These are phyloP conservation scores for Paraphaeosphaeria minitans DNA, from an alignment of 2,329 filamentous ascomycete genomes.

Conservation along the genomic window DNA sequence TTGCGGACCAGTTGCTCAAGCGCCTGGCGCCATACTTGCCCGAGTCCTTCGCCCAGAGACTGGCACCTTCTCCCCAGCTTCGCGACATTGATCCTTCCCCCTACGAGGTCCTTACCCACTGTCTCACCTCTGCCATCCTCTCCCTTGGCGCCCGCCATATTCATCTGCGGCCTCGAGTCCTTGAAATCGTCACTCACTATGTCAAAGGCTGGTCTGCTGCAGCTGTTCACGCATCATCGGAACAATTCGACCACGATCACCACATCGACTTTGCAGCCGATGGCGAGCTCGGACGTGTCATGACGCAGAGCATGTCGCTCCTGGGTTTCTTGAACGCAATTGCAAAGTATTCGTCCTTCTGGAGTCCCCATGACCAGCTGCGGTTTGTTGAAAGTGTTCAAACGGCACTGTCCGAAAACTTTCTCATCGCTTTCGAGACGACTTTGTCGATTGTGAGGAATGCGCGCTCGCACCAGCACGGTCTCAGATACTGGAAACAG, in stretches of 20 bases:
- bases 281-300: slow-evolving; percentile 64
- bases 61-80: slow-evolving; percentile 81
- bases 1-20: slow-evolving; percentile 76
- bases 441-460: slow-evolving; percentile 90
- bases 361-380: slow-evolving; percentile 75
- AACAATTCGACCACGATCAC: slow-evolving; percentile 61
- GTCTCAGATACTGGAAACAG: slow-evolving; percentile 83
- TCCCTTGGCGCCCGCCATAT: slow-evolving; percentile 75
- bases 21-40: slow-evolving; percentile 85
- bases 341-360: slow-evolving; percentile 78
- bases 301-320: slow-evolving; percentile 82
- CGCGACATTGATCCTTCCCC: slow-evolving; percentile 84
- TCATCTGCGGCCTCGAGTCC: slow-evolving; percentile 68
- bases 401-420: slow-evolving; percentile 78
- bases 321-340: slow-evolving; percentile 87
- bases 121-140: slow-evolving; percentile 81
- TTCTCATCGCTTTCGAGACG: slow-evolving; percentile 84
- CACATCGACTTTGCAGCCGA: slow-evolving; percentile 55
- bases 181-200: slow-evolving; percentile 72
- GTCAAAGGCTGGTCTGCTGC: slow-evolving; percentile 71
- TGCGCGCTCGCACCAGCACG: slow-evolving; percentile 66
- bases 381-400: slow-evolving; percentile 73
- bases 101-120: slow-evolving; percentile 80
- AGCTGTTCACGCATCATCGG: slow-evolving; percentile 61
- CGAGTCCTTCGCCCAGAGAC: slow-evolving; percentile 79